Evolutionary conservation across 1,284 basidiomycete genomes (phyloP).

Genomic region (Fomitopsis pinicola): DNA sequence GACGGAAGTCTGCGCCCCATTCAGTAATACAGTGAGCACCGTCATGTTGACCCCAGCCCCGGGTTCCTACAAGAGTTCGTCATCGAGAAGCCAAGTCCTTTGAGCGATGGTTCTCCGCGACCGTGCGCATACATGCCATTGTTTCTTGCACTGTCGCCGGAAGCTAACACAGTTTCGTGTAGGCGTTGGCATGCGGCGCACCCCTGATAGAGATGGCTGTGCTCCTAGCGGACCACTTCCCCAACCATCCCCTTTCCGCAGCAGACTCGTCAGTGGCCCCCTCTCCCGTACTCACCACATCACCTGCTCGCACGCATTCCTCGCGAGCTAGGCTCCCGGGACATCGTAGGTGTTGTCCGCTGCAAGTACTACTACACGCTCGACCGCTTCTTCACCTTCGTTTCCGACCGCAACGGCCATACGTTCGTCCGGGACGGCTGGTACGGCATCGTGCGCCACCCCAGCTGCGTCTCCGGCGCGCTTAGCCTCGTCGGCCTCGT

Average conservation of each 20-base stretch:
- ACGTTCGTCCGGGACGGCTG: constrained; percentile 8
- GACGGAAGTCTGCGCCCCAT: too few species aligned
- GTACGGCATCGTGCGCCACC: constrained; percentile 13
- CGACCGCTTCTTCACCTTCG: constrained; percentile 12
- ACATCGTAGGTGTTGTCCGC: constrained; percentile 4
- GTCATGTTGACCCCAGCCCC: background rate
- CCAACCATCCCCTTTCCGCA: constrained; percentile 1
- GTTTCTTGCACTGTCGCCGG: background rate
- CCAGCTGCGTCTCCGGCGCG: constrained; percentile 3
- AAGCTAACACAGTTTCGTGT: background rate
- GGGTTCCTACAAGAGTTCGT: background rate
- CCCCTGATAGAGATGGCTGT: constrained; percentile 5
- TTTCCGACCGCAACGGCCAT: constrained; percentile 9
- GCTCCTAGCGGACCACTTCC: constrained; percentile 3
- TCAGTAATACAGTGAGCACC: too few species aligned
- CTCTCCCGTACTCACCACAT: background rate
- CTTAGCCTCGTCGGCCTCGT: constrained; percentile 1
- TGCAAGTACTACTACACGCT: constrained; percentile 8
- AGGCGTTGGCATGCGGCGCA: background rate
- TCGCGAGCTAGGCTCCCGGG: constrained; percentile 3
- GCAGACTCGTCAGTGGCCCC: background rate
- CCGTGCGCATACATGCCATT: background rate
- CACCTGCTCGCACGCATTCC: constrained; percentile 1
- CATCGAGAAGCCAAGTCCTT: background rate
- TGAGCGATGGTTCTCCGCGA: constrained; percentile 1